These are phyloP conservation scores for Leptographium galeiforme DNA, from an alignment of 2,329 filamentous ascomycete genomes.

Conservation along the genomic window DNA sequence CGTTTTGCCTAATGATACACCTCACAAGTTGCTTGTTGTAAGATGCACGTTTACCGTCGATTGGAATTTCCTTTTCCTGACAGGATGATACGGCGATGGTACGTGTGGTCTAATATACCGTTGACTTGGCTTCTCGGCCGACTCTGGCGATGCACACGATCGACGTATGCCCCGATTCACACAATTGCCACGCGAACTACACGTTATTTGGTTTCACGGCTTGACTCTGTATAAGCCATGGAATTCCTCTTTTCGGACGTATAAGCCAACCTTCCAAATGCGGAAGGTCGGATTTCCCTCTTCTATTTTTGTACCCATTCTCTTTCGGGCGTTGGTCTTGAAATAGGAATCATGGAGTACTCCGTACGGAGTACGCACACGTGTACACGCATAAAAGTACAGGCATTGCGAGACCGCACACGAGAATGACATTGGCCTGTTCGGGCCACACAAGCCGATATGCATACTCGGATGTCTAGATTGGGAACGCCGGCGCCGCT, in stretches of 20 bases:
- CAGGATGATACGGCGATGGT: too few relatives aligned
- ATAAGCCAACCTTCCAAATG: conserved; percentile 7
- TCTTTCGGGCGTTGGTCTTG: background rate
- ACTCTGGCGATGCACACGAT: too few relatives aligned
- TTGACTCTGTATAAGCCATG: background rate
- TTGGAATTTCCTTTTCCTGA: too few relatives aligned
- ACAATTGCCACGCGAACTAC: background rate
- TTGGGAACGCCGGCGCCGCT: too few relatives aligned
- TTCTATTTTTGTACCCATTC: background rate
- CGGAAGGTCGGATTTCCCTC: conserved; percentile 1
- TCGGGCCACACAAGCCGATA: background rate
- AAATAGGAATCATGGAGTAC: background rate
- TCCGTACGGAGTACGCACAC: background rate
- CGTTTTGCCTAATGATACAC: background rate
- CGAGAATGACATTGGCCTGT: background rate
- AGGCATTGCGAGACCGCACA: background rate
- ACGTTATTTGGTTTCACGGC: background rate
- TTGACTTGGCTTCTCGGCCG: too few relatives aligned
- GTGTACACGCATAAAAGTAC: background rate
- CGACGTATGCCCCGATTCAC: too few relatives aligned
- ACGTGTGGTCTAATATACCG: too few relatives aligned
- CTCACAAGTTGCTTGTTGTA: background rate
- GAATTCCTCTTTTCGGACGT: conserved; percentile 6
- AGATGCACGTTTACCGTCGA: background rate
- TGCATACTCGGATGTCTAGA: too few relatives aligned